Evolutionary conservation across 495 filamentous ascomycete species (phyloP).

Genomic region (Trichoderma erinaceum): DNA sequence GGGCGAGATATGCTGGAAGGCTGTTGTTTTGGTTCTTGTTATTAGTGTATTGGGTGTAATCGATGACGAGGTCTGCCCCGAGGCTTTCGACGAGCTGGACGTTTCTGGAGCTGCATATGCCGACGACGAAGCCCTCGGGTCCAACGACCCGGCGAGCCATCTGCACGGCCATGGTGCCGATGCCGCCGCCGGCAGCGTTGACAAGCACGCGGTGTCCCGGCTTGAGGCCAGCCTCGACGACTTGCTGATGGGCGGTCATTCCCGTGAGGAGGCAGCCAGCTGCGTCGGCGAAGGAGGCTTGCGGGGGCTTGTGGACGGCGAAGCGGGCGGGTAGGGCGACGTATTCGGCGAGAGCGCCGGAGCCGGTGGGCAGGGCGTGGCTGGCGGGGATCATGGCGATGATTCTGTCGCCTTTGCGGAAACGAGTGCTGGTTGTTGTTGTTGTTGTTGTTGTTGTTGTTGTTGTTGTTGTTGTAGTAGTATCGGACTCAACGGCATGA

Average conservation of each 20-base stretch:
- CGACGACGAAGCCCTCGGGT: constrained; percentile 30
- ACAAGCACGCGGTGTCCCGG: constrained; percentile 31
- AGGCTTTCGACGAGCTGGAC: constrained; percentile 26
- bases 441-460: too few relatives aligned
- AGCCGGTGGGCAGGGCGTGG: constrained; percentile 23
- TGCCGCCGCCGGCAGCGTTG: constrained; percentile 37
- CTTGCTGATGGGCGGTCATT: constrained; percentile 28
- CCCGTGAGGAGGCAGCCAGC: constrained; percentile 32
- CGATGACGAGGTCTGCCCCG: constrained; percentile 33
- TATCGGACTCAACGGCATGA: not conserved
- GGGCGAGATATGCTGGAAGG: constrained; percentile 24
- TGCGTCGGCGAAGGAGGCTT: constrained; percentile 20
- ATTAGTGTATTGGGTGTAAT: constrained; percentile 24
- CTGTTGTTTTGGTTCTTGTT: not conserved
- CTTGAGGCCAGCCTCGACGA: constrained; percentile 24
- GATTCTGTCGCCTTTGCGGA: constrained; percentile 26
- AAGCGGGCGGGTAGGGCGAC: constrained; percentile 27
- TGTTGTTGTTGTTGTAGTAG: not conserved
- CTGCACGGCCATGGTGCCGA: constrained; percentile 36
- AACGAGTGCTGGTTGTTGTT: constrained; percentile 6
- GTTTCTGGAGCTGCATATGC: constrained; percentile 33
- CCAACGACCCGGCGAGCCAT: constrained; percentile 29
- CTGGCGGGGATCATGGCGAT: constrained; percentile 29
- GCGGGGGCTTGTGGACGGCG: constrained; percentile 25
- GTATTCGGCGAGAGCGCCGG: constrained; percentile 32